Evolutionary conservation across 768 basidiomycete genomes (phyloP), one percentile per base, ranked within the genome.

Genomic region (Tremella fuciformis): DNA sequence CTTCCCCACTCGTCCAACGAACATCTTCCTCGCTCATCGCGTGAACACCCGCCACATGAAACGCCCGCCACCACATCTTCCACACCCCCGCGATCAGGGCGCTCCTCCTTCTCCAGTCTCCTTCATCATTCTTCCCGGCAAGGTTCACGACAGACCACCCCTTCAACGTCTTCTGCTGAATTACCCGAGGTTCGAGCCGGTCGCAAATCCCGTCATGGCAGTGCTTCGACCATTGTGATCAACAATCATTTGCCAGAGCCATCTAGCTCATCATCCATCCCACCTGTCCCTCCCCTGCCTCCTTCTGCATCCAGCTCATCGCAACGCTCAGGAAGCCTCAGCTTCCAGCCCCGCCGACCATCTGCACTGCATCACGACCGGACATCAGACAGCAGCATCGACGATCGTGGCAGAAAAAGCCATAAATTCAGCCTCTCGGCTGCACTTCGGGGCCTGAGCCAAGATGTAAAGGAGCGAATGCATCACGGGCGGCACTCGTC

Each of bases 361-460:
- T 51, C 48, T 21, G 16, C 58, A n/a, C 56, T 55, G 22, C 58
- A 65, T 55, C 57, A 4, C 22, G 24, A 6, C 53, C 38, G 25
- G 18, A 6, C 41, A 13, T 49, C 57, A 55, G 49, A 58, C 16
- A 25, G 21, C 19, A 48, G 53, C 22, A 61, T 55, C 22, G 63
- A 65, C 34, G 22, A 64, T 37, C 58, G 70, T 25, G 67, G 67
- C 8, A 52, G 70, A 18, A 67, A 64, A 42, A 47, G 57, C 24
- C 48, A 56, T 55, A 73, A 67, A 26, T 74, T 76, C 58, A 73
- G 70, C 48, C 52, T 76, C n/a, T 64, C 66, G 2, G 66, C 64
- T n/a, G 66, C 63, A 1, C 39, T 59, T 38, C 26, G 41, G 18
- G 26, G 22, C 38, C 51, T 52, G 25, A 25, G n/a, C 37, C 51